These are phyloP conservation scores for Dimargaris cristalligena DNA, from an alignment of 192 early-diverging fungal genomes.

Conservation along the genomic window DNA sequence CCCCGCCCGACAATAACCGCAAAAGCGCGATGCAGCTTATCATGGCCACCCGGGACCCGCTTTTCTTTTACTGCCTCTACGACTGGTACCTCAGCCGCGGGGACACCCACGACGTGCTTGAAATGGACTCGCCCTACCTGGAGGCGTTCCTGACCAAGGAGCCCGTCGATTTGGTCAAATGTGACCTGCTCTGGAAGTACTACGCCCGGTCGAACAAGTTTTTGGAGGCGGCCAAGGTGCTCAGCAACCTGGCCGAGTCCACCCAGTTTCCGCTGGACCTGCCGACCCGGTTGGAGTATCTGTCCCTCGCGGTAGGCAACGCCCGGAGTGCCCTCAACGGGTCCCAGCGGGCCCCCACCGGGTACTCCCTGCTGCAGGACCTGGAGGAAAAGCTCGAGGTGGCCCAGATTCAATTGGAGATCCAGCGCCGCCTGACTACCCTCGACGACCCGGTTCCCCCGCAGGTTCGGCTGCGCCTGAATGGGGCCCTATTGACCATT, in stretches of 20 bases:
- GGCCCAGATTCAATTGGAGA: constrained; percentile 34
- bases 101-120: not conserved
- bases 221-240: constrained; percentile 38
- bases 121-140: constrained; percentile 18
- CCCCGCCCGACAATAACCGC: not conserved
- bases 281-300: constrained; percentile 35
- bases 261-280: constrained; percentile 19
- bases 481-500: constrained; percentile 17
- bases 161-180: constrained; percentile 15
- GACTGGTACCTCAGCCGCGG: constrained; percentile 1
- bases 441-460: not conserved
- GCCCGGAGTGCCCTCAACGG: constrained; percentile 35
- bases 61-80: constrained; percentile 12
- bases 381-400: constrained; percentile 39
- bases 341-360: not conserved
- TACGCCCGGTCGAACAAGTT: constrained; percentile 40
- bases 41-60: not conserved
- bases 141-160: constrained; percentile 18
- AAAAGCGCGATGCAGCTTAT: not conserved
- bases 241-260: constrained; percentile 25
- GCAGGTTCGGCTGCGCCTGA: constrained; percentile 9
- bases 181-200: constrained; percentile 48
- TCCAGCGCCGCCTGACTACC: not conserved
- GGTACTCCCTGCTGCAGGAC: constrained; percentile 27
- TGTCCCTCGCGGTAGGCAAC: constrained; percentile 45